Conservation (phyloP, 768 basidiomycete species). For the Termitomyces sp. region DNA sequence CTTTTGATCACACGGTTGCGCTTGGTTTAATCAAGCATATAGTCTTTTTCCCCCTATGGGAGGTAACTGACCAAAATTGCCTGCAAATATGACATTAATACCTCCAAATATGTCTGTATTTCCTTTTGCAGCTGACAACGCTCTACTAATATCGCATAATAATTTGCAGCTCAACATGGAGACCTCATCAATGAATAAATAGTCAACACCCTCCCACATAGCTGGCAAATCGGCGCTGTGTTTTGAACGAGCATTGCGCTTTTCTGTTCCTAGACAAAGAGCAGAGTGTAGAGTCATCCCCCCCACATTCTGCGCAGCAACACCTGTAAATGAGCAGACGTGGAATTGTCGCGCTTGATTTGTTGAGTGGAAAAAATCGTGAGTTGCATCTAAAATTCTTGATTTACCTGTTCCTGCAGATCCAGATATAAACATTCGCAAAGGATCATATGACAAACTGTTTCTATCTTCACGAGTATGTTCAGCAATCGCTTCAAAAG, state of each 20-base stretch:
- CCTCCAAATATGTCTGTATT: constrained; percentile 26
- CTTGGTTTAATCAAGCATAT: too few species aligned
- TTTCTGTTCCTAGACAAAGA: constrained; percentile 16
- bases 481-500: too few species aligned
- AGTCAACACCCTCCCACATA: constrained; percentile 33
- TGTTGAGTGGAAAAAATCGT: too few species aligned
- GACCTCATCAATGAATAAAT: constrained; percentile 28
- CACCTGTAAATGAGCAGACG: too few species aligned
- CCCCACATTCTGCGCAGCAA: constrained; percentile 34
- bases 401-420: too few species aligned
- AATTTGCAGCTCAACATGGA: constrained; percentile 12
- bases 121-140: constrained; percentile 8
- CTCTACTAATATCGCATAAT: constrained; percentile 5
- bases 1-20: too few species aligned
- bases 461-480: too few species aligned
- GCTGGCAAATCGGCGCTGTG: constrained; percentile 5
- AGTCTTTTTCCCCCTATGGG: constrained; percentile 1
- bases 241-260: constrained; percentile 5
- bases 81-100: constrained; percentile 32
- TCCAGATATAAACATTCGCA: too few species aligned
- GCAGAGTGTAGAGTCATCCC: constrained; percentile 41
- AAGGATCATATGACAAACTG: too few species aligned
- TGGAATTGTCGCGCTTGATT: too few species aligned
- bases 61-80: constrained; percentile 35
- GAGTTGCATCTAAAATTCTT: too few species aligned